Evolutionary conservation across 768 basidiomycete genomes (phyloP).

Genomic region (Mycena pura): DNA sequence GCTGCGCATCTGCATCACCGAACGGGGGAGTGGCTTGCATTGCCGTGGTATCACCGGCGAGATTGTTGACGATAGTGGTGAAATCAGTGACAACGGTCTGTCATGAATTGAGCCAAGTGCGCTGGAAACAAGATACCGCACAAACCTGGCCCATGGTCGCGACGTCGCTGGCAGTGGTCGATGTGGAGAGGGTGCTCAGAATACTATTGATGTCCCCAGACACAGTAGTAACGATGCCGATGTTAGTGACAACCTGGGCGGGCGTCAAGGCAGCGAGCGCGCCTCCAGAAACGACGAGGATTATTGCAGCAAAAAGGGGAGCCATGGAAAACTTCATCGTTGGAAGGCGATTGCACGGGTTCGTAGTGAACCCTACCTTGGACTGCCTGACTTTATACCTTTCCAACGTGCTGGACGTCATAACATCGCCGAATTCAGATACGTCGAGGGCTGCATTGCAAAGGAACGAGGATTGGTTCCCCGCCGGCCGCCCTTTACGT

Average conservation of each 20-base stretch:
- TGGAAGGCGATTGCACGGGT: too few relatives aligned
- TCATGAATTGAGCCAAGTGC: neutral
- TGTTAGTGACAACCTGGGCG: neutral
- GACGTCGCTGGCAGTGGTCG: neutral
- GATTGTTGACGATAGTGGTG: neutral
- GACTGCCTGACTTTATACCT: too few relatives aligned
- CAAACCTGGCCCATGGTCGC: neutral
- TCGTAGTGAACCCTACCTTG: too few relatives aligned
- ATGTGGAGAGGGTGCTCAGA: neutral
- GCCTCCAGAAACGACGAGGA: too few relatives aligned
- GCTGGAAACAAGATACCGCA: neutral
- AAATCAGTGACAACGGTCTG: neutral
- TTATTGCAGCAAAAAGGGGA: too few relatives aligned
- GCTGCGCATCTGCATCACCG: neutral
- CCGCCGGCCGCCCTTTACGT: too few relatives aligned
- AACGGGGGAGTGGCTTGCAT: neutral
- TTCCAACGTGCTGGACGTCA: too few relatives aligned
- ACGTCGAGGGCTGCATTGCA: too few relatives aligned
- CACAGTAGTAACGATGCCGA: neutral
- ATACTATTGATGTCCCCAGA: neutral
- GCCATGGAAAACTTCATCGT: too few relatives aligned
- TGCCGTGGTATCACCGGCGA: neutral
- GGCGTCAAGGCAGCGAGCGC: neutral
- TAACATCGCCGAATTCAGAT: too few relatives aligned
- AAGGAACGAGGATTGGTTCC: too few relatives aligned